These are phyloP conservation scores for Yamadazyma taylorii DNA, from an alignment of 1,139 yeast genomes.

Conservation along the genomic window DNA sequence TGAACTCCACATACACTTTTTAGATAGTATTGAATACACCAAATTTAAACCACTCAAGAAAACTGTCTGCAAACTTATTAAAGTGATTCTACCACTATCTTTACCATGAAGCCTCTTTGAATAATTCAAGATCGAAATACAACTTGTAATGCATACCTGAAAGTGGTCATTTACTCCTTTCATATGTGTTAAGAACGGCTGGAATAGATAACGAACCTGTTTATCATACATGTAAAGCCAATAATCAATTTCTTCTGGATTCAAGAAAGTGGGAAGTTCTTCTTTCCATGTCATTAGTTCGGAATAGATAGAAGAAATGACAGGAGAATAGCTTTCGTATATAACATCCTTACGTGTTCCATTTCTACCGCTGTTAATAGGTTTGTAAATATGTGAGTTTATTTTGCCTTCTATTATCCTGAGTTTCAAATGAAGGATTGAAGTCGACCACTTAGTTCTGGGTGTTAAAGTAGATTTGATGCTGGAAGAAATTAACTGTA, in stretches of 20 bases:
- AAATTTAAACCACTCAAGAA: constrained; percentile 1
- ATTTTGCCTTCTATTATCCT: constrained; percentile 1
- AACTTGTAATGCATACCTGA: constrained; percentile 1
- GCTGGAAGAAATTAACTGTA: constrained; percentile 1
- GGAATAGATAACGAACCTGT: background rate
- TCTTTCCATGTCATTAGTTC: background rate
- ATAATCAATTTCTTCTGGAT: constrained; percentile 1
- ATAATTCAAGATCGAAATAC: background rate
- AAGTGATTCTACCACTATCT: constrained; percentile 1
- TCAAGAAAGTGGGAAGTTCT: constrained; percentile 1
- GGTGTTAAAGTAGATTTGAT: constrained; percentile 1
- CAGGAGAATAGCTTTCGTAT: background rate
- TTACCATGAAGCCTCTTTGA: constrained; percentile 1
- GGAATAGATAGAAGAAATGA: background rate
- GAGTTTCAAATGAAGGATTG: constrained; percentile 1
- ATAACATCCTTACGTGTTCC: background rate
- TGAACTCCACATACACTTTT: constrained; percentile 1
- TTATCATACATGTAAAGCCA: constrained; percentile 2
- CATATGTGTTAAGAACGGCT: constrained; percentile 1
- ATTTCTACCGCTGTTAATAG: background rate
- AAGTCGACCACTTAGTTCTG: background rate
- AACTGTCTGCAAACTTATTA: background rate
- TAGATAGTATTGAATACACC: constrained; percentile 2
- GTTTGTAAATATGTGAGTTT: constrained; percentile 1
- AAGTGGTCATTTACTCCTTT: background rate